phyloP scores from a whole-genome alignment of 2,329 filamentous ascomycete species.

The Fusarium albosuccineum region DNA sequence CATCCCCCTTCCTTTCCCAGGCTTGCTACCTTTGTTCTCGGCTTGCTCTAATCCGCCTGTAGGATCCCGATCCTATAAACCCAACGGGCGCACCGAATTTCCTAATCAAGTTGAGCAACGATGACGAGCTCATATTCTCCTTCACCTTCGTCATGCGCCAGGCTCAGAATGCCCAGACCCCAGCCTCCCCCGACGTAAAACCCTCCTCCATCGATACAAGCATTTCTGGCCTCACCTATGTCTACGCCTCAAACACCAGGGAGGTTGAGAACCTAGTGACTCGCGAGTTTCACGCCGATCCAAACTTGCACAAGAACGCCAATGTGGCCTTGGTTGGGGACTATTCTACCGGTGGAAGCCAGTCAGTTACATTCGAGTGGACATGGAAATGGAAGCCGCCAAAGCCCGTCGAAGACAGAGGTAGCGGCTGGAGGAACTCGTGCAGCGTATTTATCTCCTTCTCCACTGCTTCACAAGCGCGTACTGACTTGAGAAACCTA shows the following conservation, averaged over 20 bases:
- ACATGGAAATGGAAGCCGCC: constrained; percentile 97
- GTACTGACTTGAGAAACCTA: constrained; percentile 53
- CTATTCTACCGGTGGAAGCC: constrained; percentile 84
- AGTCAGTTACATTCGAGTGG: constrained; percentile 92
- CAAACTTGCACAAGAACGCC: constrained; percentile 95
- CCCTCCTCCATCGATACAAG: constrained; percentile 73
- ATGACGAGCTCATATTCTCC: constrained; percentile 92
- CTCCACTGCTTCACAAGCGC: not conserved
- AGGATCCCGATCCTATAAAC: constrained; percentile 81
- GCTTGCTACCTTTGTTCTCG: constrained; percentile 34
- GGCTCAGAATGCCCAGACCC: constrained; percentile 56
- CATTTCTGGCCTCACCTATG: constrained; percentile 91
- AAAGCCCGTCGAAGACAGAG: constrained; percentile 82
- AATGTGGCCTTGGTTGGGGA: constrained; percentile 97
- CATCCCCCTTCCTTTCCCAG: constrained; percentile 20
- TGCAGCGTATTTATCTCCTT: constrained; percentile 76
- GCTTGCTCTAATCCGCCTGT: constrained; percentile 34
- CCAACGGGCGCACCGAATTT: constrained; percentile 73
- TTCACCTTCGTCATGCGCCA: constrained; percentile 88
- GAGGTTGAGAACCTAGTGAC: constrained; percentile 96
- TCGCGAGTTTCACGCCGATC: constrained; percentile 95
- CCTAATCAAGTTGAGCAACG: constrained; percentile 87
- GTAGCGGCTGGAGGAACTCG: constrained; percentile 93
- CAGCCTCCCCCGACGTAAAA: constrained; percentile 62
- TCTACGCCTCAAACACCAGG: constrained; percentile 85